Evolutionary conservation across 805 yeast species (phyloP).

Genomic region (Yarrowia sp.): DNA sequence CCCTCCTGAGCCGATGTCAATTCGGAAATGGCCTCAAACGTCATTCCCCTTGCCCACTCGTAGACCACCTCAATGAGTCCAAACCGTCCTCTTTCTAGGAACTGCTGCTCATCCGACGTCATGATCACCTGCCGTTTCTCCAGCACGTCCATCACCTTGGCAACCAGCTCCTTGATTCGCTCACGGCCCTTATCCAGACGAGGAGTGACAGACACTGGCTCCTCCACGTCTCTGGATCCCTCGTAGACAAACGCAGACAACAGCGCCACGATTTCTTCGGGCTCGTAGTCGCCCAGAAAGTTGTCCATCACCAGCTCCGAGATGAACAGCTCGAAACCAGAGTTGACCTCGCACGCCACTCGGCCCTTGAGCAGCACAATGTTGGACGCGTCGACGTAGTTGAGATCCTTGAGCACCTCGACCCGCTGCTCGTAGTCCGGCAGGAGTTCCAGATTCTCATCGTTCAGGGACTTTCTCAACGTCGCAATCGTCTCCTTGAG

Average conservation of each 20-base stretch:
- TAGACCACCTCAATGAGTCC: slow-evolving; percentile 92
- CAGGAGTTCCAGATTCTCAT: slow-evolving; percentile 84
- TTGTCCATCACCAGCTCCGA: slow-evolving; percentile 92
- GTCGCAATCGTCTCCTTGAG: slow-evolving; percentile 61
- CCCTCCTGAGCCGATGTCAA: slow-evolving; percentile 93
- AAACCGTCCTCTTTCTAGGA: slow-evolving; percentile 82
- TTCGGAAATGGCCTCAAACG: slow-evolving; percentile 89
- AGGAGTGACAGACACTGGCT: slow-evolving; percentile 74
- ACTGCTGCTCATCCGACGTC: slow-evolving; percentile 85
- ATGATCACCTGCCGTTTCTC: slow-evolving; percentile 72
- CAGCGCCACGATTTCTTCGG: slow-evolving; percentile 96
- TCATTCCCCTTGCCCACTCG: slow-evolving; percentile 96
- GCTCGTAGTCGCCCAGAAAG: slow-evolving; percentile 89
- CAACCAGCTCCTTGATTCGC: slow-evolving; percentile 74
- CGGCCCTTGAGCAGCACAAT: slow-evolving; percentile 86
- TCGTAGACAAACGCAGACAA: slow-evolving; percentile 92
- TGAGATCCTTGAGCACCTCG: slow-evolving; percentile 76
- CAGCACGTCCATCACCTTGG: slow-evolving; percentile 65
- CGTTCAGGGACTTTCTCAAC: slow-evolving; percentile 71
- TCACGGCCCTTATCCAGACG: slow-evolving; percentile 68
- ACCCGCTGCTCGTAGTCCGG: slow-evolving; percentile 95
- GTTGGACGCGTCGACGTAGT: slow-evolving; percentile 75
- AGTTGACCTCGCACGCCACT: slow-evolving; percentile 78
- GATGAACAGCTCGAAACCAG: slow-evolving; percentile 88
- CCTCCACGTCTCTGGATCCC: slow-evolving; percentile 74